Conservation (phyloP, 2,329 filamentous ascomycete species). For the Sporothrix pallida region DNA sequence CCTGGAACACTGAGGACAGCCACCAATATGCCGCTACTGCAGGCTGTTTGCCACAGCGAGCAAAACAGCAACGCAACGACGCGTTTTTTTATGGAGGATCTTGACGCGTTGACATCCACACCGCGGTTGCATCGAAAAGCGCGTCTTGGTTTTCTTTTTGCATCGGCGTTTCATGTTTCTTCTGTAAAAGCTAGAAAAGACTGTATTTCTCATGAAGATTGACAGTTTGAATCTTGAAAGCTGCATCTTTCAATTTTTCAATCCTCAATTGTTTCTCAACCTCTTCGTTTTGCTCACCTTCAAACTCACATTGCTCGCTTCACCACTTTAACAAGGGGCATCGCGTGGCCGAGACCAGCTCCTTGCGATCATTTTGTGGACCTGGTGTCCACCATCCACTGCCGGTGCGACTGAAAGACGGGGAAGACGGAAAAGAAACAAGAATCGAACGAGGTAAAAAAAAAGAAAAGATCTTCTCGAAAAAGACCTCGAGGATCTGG, state of each 20-base stretch:
- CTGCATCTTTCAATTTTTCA: neutral
- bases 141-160: constrained; percentile 20
- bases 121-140: constrained; percentile 5
- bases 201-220: neutral
- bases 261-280: neutral
- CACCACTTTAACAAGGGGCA: neutral
- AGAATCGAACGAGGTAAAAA: neutral
- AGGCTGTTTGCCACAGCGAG: constrained; percentile 28
- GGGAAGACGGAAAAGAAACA: constrained; percentile 24
- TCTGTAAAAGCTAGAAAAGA: neutral
- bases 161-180: constrained; percentile 17
- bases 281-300: neutral
- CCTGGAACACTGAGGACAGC: neutral
- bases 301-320: neutral
- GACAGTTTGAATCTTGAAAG: neutral
- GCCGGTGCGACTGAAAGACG: constrained; percentile 1
- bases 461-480: constrained; percentile 3
- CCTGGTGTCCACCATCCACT: constrained; percentile 20
- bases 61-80: neutral
- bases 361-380: constrained; percentile 14
- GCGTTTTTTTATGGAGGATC: constrained; percentile 12
- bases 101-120: constrained; percentile 18
- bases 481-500: neutral
- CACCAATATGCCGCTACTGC: constrained; percentile 18
- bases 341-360: constrained; percentile 9